Base-by-base conservation (phyloP, 2,329 filamentous ascomycete genomes). In the Calonectria montana region DNA sequence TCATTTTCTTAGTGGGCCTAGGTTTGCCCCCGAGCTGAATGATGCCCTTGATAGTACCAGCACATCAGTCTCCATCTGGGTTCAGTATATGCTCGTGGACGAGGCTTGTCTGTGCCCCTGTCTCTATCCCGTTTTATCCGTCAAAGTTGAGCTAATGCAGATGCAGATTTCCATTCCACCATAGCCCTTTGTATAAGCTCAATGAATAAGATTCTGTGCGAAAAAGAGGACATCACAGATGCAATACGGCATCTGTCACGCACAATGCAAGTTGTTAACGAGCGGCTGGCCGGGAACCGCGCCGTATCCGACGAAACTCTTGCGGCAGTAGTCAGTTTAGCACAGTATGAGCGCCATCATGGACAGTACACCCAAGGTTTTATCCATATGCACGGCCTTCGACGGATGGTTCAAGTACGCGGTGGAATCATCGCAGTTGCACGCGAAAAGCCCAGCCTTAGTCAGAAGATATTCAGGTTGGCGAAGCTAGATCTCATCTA, bases 401-500 rank as follows among this genome's bases (percentile, higher is more conserved):
- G 53, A 12, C 63, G 63, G 3, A 74, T 74, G 70, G 27, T 65
- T 2, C 23, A 64, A 37, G 16, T 74, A n/a, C 53, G 72, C 16
- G 72, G 72, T 4, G 72, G 72, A 2, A 72, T 74, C 16, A 27
- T 63, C 8, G 18, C 37, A 35, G 29, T 74, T 1, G 43, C 66
- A 15, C 16, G n/a, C n/a, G 43, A 62, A 4, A 62, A 53, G 16
- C 64, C 69, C 4, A 35, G 25, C 18, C 55, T 71, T 3, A 48
- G 55, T 8, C 64, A 72, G 15, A 74, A 72, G 66, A 64, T 74
- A 27, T 70, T 72, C 16, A 64, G 67, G 72, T 72, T 10, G 29
- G 55, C 29, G 15, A 41, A 1, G 1, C 12, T 18, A 4, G 7
- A 63, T 9, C 13, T 13, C 6, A 15, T 10, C 21, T 29, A 23